Conservation (phyloP, 257 asterid species). For the Knoxia roxburghii region DNA sequence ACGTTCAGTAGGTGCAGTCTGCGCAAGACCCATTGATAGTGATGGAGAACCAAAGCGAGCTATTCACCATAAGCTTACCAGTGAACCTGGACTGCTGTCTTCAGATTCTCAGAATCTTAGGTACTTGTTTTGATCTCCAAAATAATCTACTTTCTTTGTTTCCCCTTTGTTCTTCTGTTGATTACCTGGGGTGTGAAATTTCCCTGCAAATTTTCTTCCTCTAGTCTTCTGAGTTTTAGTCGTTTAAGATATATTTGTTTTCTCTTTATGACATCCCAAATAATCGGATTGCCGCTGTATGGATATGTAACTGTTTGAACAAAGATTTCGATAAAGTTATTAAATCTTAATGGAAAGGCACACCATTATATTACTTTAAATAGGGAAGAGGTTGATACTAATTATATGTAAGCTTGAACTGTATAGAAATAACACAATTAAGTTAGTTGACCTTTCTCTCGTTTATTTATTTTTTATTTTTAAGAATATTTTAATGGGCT, state of each 20-base stretch:
- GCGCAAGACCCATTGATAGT: slow-evolving; percentile 61
- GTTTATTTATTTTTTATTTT: too few relatives aligned
- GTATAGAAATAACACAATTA: too few relatives aligned
- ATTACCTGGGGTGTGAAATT: neutral
- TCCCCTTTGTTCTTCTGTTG: neutral
- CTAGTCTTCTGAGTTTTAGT: neutral
- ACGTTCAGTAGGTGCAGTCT: slow-evolving; percentile 83
- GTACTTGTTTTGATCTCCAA: too few relatives aligned
- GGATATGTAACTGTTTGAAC: neutral
- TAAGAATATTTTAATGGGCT: neutral
- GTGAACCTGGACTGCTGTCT: slow-evolving; percentile 61
- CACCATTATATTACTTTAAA: neutral
- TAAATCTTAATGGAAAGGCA: neutral
- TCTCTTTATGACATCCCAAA: neutral
- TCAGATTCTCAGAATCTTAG: slow-evolving; percentile 66
- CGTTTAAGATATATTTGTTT: neutral
- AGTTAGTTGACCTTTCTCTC: too few relatives aligned
- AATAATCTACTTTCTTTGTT: too few relatives aligned
- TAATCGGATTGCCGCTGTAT: neutral
- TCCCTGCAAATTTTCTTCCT: neutral
- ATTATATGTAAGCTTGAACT: too few relatives aligned
- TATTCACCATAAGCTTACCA: slow-evolving; percentile 55
- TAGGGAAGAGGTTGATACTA: neutral
- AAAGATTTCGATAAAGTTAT: neutral
- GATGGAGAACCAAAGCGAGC: slow-evolving; percentile 67